Percentiles rank a stretch among this genome's conserved stretches.
These are phyloP conservation scores for Nicotiana attenuata DNA, from an alignment of 257 asterid genomes.

Conservation along the genomic window DNA sequence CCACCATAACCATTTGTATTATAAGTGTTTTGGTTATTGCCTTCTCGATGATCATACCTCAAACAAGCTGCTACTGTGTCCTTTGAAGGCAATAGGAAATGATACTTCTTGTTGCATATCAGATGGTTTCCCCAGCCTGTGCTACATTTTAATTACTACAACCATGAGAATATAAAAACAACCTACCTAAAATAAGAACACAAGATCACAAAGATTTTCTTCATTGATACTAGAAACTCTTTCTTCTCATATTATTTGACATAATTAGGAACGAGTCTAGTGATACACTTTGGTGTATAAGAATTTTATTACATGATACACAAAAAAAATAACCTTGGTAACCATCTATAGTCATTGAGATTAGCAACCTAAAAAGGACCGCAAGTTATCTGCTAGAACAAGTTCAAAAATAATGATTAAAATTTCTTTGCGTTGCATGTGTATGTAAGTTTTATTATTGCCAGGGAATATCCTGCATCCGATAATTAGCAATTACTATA, in stretches of 20 bases:
- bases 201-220: background rate
- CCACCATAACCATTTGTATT: background rate
- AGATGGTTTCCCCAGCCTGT: conserved; percentile 95
- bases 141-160: conserved; percentile 28
- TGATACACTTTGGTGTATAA: background rate
- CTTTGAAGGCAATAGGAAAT: conserved; percentile 74
- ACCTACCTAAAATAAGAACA: background rate
- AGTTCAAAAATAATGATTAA: no score
- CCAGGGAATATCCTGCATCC: no score
- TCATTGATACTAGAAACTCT: background rate
- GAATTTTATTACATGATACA: no score
- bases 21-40: background rate
- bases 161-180: background rate
- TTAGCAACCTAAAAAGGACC: no score
- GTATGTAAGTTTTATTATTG: no score
- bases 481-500: no score
- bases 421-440: no score
- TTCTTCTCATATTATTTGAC: no score
- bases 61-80: conserved; percentile 30
- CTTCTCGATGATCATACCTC: conserved; percentile 8
- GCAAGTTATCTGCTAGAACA: no score
- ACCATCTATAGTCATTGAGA: no score
- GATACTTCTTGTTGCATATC: conserved; percentile 91
- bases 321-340: no score
- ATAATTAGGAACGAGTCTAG: no score